Evolutionary conservation across 129 eudicot genomes (phyloP), one percentile per base, ranked within the genome.

Genomic region (Sambucus nigra): DNA sequence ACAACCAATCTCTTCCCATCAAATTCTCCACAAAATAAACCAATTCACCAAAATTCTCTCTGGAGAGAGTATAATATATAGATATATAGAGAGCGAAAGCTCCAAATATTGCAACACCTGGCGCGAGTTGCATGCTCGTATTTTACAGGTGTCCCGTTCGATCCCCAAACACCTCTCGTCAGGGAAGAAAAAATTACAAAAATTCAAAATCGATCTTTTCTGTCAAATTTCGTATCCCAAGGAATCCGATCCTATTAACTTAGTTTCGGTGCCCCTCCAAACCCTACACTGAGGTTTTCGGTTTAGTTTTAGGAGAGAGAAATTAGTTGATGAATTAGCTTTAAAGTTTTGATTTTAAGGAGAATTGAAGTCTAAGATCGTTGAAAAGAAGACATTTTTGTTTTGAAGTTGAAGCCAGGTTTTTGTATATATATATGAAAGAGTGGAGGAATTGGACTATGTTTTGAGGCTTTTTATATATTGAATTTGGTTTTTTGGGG

Each of bases 351-450:
- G 48, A 13, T 47, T 51, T 60, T 21, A n/a, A 32, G 15, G 16
- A 49, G 26, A 23, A 61, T 33, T 61, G 35, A 26, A 50, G 67
- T 25, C 47, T 33, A 25, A 62, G 66, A 32, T 49, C 47, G 44
- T 61, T 47, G 35, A 35, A n/a, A 28, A 22, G 44, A 47, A 20
- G 39, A 15, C 14, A 60, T 33, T 21, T 60, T 46, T 59, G 45
- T 10, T 47, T 8, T 57, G 35, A 7, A 19, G 12, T 57, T 21
- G 12, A 3, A 20, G 20, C 13, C 19, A 14, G 35, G 14, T 35
- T 21, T 21, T 3, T 20, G 19, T 57, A 10, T 55, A 44, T 39
- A 7, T 39, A 55, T 7, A 1, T 57, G 16, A 1, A 35, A 15
- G 42, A 35, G 42, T 35, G 8, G 42, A 35, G 13, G 42, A 15